Evolutionary conservation across 2,329 filamentous ascomycete species (phyloP), one percentile per base, ranked within the genome.

Genomic region (Coniochaeta hoffmannii): DNA sequence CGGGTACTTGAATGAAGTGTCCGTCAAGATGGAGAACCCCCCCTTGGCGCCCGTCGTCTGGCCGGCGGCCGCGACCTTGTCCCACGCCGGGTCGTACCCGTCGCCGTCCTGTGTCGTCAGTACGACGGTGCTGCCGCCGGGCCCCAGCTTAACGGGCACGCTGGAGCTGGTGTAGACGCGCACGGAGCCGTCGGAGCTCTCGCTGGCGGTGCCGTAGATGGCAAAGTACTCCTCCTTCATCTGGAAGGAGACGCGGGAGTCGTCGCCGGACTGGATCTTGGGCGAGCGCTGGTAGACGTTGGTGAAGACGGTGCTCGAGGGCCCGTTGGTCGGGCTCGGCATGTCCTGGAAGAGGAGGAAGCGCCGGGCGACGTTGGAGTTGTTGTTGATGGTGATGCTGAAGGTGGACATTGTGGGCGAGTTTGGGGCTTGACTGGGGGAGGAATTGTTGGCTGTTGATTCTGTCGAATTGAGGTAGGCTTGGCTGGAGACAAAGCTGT

Each of bases 171-270:
- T 65, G 26, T 61, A 61, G 2, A 63, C 53, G 38, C 63, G 63
- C 50, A 60, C 61, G 34, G 60, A 65, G 54, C 36, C 57, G 57
- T 58, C 56, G 53, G 63, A 62, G 15, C 30, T 34, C 26, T 22
- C 49, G 57, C 56, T 58, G 1, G 49, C 49, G 36, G 55, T 26
- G 36, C 34, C 38, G 32, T 53, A 53, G 51, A 53, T 53, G 31
- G 51, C 51, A 24, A 36, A 53, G 32, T 36, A 36, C 51, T 53
- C 30, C 32, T 36, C 14, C 51, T 36, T 36, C 32, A 53, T 53
- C 19, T 36, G 32, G 51, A 53, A 53, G 51, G 31, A 28, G 24
- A 38, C 51, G 32, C 35, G 31, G 30, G 51, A 36, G 51, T 53
- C 51, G 22, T 36, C 51, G 24, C 34, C 34, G 30, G 32, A 36